Base-by-base conservation (phyloP, 1,139 yeast species). In the Taiozyma sp. region DNA sequence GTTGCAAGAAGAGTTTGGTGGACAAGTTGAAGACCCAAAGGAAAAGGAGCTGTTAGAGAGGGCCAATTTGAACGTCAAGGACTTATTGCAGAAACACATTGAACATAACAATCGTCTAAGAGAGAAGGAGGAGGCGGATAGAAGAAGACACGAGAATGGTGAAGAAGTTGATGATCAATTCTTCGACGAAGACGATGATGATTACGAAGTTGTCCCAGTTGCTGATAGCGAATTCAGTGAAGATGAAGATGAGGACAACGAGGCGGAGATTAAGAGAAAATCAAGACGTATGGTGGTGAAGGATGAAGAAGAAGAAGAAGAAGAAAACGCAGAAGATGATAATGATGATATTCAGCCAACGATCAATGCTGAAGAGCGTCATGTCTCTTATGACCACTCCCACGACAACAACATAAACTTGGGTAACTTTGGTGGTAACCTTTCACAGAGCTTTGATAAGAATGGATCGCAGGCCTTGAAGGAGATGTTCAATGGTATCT, bases 31-130 rank as follows among this genome's bases (percentile, higher is more conserved):
- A 29, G 56, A 67, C 24, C 67, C 62, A 45, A 60, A 60, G 36
- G 67, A 67, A 45, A 61, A 60, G 48, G 66, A 65, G 8, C 23
- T 41, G 24, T n/a, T 56, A 12, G 45, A 55, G 36, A 46, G 53
- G 38, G 54, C 58, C 19, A 56, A 51, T 10, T 14, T 57, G 36
- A 65, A 70, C 39, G 73, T 75, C 4, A 81, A 75, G 53, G 67
- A 70, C n/a, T 70, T 85, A 45, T 71, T 85, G 57, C 90, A 85
- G 57, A 75, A 80, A 52, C 92, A 86, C 62, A 75, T 81, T 59
- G 78, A 78, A 55, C 71, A 84, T 56, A 79, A 72, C 34, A 69
- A 81, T 60, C 73, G 71, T 48, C 73, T 79, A 34, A 72, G 84
- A 52, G 78, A 74, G 58, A 75, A 74, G 51, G 88, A 80, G 74